These are phyloP conservation scores for Dendrobium huoshanense DNA, from an alignment of 106 monocot genomes.

Conservation along the genomic window DNA sequence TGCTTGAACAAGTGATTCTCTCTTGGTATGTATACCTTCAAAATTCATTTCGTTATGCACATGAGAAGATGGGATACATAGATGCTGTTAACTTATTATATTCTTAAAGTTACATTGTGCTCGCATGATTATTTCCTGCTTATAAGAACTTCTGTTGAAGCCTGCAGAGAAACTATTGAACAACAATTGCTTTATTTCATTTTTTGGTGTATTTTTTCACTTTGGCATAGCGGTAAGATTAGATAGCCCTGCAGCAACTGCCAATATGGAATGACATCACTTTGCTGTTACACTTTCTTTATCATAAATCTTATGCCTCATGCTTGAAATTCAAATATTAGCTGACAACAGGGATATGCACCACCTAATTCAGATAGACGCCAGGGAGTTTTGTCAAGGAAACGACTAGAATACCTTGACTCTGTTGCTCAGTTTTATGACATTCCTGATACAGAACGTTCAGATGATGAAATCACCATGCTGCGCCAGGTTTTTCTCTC, in stretches of 20 bases:
- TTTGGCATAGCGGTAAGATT: neutral
- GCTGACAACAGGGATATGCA: constrained; percentile 99
- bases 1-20: neutral
- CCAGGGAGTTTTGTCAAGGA: constrained; percentile 71
- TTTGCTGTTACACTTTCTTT: constrained; percentile 3
- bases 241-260: neutral
- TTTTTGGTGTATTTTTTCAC: neutral
- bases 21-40: neutral
- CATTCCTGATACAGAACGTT: constrained; percentile 82
- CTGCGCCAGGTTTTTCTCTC: constrained; percentile 74
- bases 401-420: constrained; percentile 88
- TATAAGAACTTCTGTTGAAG: neutral
- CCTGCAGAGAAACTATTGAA: neutral
- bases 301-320: constrained; percentile 23
- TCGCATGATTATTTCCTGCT: neutral
- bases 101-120: neutral
- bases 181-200: neutral
- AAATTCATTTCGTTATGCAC: neutral
- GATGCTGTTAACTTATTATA: neutral
- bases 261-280: neutral
- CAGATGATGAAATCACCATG: constrained; percentile 98
- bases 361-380: constrained; percentile 99
- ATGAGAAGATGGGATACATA: neutral
- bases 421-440: constrained; percentile 97
- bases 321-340: constrained; percentile 76